phyloP scores from a whole-genome alignment of 345 rosid genomes.

The Lepidium aucheri region DNA sequence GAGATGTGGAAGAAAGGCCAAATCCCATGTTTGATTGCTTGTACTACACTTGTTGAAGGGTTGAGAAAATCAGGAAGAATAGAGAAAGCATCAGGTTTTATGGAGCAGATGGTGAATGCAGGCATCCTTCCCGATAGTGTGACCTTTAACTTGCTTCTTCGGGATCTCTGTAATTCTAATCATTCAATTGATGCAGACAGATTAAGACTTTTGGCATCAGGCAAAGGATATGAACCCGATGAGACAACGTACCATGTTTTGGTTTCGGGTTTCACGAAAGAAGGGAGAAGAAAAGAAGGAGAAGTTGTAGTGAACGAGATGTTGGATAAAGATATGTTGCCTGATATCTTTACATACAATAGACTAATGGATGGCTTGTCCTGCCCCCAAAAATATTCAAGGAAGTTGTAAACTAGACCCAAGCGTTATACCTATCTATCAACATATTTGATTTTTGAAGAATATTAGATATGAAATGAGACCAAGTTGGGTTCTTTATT shows the following conservation, averaged over 20 bases:
- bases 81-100: conserved; percentile 41
- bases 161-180: conserved; percentile 57
- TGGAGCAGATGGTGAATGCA: conserved; percentile 61
- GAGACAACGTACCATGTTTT: conserved; percentile 46
- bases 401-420: conserved; percentile 1
- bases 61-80: conserved; percentile 50
- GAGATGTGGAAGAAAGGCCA: conserved; percentile 57
- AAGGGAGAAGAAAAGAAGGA: conserved; percentile 56
- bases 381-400: not conserved
- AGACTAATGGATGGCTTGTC: conserved; percentile 54
- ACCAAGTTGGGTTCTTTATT: not conserved
- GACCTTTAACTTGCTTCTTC: conserved; percentile 68
- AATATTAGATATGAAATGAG: not conserved
- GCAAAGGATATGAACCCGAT: conserved; percentile 58
- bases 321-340: conserved; percentile 72
- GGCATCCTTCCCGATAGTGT: conserved; percentile 54
- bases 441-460: not conserved
- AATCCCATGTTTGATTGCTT: conserved; percentile 56
- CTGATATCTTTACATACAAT: conserved; percentile 65
- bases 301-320: conserved; percentile 62
- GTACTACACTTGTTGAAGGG: conserved; percentile 71
- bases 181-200: conserved; percentile 49
- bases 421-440: too few relatives aligned
- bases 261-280: conserved; percentile 50
- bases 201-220: conserved; percentile 54